Evolutionary conservation across 495 filamentous ascomycete genomes (phyloP).

Genomic region (Clohesyomyces aquaticus): DNA sequence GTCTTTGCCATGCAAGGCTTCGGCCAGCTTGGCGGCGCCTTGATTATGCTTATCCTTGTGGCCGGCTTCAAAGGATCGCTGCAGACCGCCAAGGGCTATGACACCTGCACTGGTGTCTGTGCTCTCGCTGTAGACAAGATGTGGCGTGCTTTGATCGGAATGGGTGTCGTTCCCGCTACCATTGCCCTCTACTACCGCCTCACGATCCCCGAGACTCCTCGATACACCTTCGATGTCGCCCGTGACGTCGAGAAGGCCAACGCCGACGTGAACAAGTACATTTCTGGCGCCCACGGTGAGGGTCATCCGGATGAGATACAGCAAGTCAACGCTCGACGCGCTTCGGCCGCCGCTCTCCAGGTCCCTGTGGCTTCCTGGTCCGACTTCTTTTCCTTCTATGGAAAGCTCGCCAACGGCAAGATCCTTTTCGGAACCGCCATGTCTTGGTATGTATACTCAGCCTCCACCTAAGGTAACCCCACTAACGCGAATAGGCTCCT

Average conservation of each 20-base stretch:
- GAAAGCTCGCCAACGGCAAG: conserved; percentile 67
- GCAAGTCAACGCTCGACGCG: conserved; percentile 55
- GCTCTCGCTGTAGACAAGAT: conserved; percentile 78
- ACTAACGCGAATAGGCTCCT: conserved; percentile 50
- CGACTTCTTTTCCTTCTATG: conserved; percentile 68
- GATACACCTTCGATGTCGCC: conserved; percentile 82
- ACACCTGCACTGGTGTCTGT: conserved; percentile 66
- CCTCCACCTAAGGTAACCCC: neutral
- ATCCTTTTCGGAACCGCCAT: conserved; percentile 75
- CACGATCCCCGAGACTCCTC: conserved; percentile 82
- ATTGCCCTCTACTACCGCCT: conserved; percentile 83
- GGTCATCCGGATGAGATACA: conserved; percentile 66
- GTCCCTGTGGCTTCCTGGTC: conserved; percentile 65
- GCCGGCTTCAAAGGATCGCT: conserved; percentile 75
- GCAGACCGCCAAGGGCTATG: conserved; percentile 51
- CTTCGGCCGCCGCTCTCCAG: conserved; percentile 54
- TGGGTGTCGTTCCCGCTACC: conserved; percentile 76
- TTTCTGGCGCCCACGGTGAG: conserved; percentile 46
- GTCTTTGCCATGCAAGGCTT: conserved; percentile 86
- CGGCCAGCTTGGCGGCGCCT: conserved; percentile 71
- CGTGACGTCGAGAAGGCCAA: conserved; percentile 71
- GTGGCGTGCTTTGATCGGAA: conserved; percentile 62
- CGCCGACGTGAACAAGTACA: conserved; percentile 63
- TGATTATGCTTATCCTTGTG: conserved; percentile 72
- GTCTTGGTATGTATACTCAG: conserved; percentile 61